A percentile compares a stretch with the other conserved stretches of the same genome.
Evolutionary conservation across 176 grass and related monocot species (phyloP).

Genomic region (Phragmites australis): DNA sequence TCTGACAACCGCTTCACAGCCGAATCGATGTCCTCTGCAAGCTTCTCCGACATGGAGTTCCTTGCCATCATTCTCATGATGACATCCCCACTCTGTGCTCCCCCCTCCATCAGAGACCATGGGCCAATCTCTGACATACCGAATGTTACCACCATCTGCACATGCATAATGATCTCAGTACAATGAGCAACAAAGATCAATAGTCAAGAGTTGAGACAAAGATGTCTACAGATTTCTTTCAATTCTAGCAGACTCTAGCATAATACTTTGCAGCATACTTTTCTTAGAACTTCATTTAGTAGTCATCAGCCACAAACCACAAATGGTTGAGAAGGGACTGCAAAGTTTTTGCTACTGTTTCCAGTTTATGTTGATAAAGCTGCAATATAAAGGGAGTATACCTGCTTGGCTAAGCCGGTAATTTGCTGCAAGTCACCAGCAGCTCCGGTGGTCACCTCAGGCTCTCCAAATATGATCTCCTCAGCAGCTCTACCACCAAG

Average conservation of each 20-base stretch:
- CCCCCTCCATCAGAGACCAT: conserved; percentile 91
- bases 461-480: conserved; percentile 90
- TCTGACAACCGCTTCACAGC: conserved; percentile 85
- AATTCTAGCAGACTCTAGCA: background rate
- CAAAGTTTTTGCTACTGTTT: background rate
- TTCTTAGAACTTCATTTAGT: background rate
- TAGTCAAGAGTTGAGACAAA: background rate
- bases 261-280: background rate
- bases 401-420: conserved; percentile 96
- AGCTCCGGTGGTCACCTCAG: conserved; percentile 99
- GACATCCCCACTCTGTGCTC: conserved; percentile 69
- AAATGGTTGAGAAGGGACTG: background rate
- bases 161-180: conserved; percentile 15
- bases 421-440: conserved; percentile 98
- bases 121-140: conserved; percentile 97
- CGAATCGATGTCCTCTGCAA: conserved; percentile 80
- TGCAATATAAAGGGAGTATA: conserved; percentile 17
- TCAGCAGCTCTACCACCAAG: conserved; percentile 95
- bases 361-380: background rate
- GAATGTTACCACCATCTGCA: conserved; percentile 94
- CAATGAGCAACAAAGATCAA: background rate
- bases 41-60: conserved; percentile 98
- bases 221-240: background rate
- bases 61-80: conserved; percentile 99
- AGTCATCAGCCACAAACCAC: background rate